Percentiles rank a stretch among this genome's conserved stretches.
phyloP scores from a whole-genome alignment of 1,139 yeast species.

The Pichia terricola region DNA sequence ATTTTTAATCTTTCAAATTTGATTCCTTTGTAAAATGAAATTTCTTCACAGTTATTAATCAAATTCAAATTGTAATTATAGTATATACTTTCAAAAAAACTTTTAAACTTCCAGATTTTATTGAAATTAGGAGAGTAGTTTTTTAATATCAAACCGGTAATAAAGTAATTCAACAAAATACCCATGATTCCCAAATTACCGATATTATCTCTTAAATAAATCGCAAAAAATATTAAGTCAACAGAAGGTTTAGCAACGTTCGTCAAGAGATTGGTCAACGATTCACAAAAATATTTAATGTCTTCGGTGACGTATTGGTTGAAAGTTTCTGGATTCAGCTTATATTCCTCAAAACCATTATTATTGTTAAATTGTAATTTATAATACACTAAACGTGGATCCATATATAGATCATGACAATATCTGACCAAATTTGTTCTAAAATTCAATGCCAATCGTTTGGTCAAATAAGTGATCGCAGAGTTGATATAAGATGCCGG shows the following conservation, averaged over 20 bases:
- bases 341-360: constrained; percentile 19
- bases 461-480: constrained; percentile 74
- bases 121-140: constrained; percentile 80
- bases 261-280: constrained; percentile 76
- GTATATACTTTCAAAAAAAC: constrained; percentile 80
- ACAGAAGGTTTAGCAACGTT: constrained; percentile 87
- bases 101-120: constrained; percentile 60
- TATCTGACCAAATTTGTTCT: constrained; percentile 79
- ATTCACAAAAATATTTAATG: constrained; percentile 70
- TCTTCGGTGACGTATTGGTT: constrained; percentile 85
- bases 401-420: constrained; percentile 83
- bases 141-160: constrained; percentile 71
- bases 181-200: constrained; percentile 82
- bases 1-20: constrained; percentile 68
- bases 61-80: constrained; percentile 80
- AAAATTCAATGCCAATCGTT: constrained; percentile 71
- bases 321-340: constrained; percentile 34
- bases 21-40: constrained; percentile 89
- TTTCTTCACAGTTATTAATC: constrained; percentile 85
- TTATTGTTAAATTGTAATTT: constrained; percentile 46
- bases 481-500: constrained; percentile 93
- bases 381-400: constrained; percentile 72
- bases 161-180: constrained; percentile 67
- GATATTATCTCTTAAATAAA: constrained; percentile 73
- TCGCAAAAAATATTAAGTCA: constrained; percentile 78